Base-by-base conservation (phyloP, 257 asterid genomes). In the Nicotiana paniculata region DNA sequence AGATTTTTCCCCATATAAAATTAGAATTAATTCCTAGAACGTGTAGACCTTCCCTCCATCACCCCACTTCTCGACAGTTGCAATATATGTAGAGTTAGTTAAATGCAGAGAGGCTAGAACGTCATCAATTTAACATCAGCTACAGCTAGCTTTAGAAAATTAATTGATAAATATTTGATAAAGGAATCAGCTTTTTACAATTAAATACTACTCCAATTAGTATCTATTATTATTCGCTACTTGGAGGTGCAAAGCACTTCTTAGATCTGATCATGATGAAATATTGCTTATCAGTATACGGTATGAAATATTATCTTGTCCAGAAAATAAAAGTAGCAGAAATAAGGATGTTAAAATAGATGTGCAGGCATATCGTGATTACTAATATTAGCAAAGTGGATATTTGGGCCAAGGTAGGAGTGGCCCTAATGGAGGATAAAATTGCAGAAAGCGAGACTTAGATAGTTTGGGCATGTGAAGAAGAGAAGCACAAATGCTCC, bases 41-140 rank as follows among this genome's bases (percentile, higher is more conserved):
- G 62, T 74, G 79, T 46, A 74, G 62, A 74, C 79, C 62, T 74
- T 74, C 62, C 39, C 62, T 13, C 79, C 79, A 74, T 74, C 79
- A 74, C 79, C 48, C 79, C 26, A 74, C 15, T 28, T 48, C 62
- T 74, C 39, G 9, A 48, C 13, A 46, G 59, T 48, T 46, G 61
- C 79, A 74, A 46, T 26, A 48, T 6, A 48, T 26, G 79, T 74
- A 15, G 26, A 24, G 15, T 46, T 24, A 26, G 24, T 48, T 13
- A 48, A 26, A 74, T 74, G 10, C 15, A 74, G 62, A 13, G n/a
- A 26, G 79, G 43, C 26, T 46, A 24, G 16, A 74, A 74, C 79
- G 62, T 74, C 79, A 74, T 51, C 43, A 13, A 6, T 30, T 46
- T 74, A 48, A 74, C 79, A 48, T 74, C 26, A 48, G 15, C 43